Evolutionary conservation across 1,284 basidiomycete species (phyloP).

Genomic region (Hemileia vastatrix): DNA sequence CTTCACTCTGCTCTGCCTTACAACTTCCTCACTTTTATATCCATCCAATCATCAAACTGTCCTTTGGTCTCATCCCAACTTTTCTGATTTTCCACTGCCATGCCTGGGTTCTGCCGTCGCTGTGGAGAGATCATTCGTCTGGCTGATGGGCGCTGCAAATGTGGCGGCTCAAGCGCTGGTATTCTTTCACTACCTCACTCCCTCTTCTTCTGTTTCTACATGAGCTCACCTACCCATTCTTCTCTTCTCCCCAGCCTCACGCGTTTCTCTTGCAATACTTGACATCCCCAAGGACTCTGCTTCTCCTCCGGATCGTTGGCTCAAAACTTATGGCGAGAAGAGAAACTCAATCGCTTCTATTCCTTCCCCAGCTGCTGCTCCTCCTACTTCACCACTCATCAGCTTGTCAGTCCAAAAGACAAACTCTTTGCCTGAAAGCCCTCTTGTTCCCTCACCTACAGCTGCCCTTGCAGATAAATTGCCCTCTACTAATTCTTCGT

Average conservation of each 20-base stretch:
- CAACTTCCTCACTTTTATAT: neutral
- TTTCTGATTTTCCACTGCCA: neutral
- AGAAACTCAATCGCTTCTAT: neutral
- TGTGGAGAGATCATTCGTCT: conserved; percentile 22
- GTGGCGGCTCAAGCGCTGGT: conserved; percentile 20
- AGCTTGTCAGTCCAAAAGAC: conserved; percentile 1
- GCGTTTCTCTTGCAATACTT: conserved; percentile 20
- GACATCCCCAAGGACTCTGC: conserved; percentile 2
- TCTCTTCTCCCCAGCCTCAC: conserved; percentile 10
- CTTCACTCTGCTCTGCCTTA: neutral
- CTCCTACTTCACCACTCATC: conserved; percentile 1
- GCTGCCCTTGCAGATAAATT: neutral
- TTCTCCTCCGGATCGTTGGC: conserved; percentile 18
- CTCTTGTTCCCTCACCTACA: neutral
- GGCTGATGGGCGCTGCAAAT: conserved; percentile 19
- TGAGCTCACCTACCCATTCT: too few relatives aligned
- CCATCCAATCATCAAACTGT: too few relatives aligned
- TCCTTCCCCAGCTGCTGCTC: conserved; percentile 3
- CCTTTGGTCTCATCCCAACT: too few relatives aligned
- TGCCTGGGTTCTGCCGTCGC: conserved; percentile 22
- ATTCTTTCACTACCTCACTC: neutral
- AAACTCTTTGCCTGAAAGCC: too few relatives aligned
- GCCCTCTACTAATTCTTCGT: too few relatives aligned
- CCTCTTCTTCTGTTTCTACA: neutral
- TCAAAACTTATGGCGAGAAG: conserved; percentile 19